A percentile compares a stretch with the other conserved stretches of the same genome.
phyloP scores from a whole-genome alignment of 441 rosid genomes.

The Brassica balearica region DNA sequence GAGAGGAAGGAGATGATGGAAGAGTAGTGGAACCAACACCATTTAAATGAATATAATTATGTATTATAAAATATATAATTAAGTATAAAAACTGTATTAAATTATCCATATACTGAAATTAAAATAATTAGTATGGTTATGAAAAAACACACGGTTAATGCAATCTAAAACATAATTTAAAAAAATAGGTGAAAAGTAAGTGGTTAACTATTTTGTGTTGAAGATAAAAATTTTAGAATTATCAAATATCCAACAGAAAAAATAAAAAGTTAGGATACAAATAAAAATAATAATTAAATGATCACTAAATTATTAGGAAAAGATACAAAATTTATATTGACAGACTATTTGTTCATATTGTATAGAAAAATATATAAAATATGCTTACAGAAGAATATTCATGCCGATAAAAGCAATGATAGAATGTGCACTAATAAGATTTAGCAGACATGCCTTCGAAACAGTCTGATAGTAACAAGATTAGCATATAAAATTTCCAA shows the following conservation, averaged over 20 bases:
- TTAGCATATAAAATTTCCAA: too few species aligned
- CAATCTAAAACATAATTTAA: background rate
- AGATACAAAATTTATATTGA: background rate
- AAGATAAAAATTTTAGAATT: too few species aligned
- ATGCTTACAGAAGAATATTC: background rate
- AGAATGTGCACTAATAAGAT: background rate
- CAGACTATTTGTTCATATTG: background rate
- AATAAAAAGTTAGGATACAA: background rate
- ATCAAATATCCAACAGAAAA: too few species aligned
- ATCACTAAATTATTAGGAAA: background rate
- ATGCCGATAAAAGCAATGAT: background rate
- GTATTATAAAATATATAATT: too few species aligned
- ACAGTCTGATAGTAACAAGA: too few species aligned
- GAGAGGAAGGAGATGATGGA: background rate
- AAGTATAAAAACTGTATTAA: background rate
- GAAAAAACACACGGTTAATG: too few species aligned
- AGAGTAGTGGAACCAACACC: background rate
- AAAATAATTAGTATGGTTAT: too few species aligned
- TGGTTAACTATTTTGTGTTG: background rate
- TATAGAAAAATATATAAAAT: background rate
- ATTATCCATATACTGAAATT: background rate
- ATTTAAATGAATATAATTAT: too few species aligned
- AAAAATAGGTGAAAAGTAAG: background rate
- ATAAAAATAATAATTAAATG: too few species aligned
- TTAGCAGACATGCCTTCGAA: background rate